These are phyloP conservation scores for Aspergillus neoniger DNA, from an alignment of 2,329 filamentous ascomycete species.

Conservation along the genomic window DNA sequence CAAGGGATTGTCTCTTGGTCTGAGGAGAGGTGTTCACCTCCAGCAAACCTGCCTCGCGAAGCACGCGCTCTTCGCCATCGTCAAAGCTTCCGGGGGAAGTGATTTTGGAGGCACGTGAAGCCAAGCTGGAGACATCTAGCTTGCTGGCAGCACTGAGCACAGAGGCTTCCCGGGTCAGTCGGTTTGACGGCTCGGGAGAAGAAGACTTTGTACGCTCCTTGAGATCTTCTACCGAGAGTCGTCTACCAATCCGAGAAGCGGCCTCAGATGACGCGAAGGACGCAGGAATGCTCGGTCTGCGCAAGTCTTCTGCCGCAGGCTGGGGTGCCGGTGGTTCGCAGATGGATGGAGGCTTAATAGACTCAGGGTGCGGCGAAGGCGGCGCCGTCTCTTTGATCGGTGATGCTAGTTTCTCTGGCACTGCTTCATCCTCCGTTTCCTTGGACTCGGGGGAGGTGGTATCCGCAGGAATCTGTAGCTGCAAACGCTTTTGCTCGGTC, in stretches of 20 bases:
- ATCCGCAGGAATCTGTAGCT: conserved; percentile 22
- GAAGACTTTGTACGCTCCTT: conserved; percentile 33
- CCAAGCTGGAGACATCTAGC: conserved; percentile 38
- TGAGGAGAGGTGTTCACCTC: conserved; percentile 50
- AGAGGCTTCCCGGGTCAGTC: conserved; percentile 41
- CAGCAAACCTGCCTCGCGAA: conserved; percentile 68
- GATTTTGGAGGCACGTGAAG: conserved; percentile 37
- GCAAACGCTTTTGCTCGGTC: conserved; percentile 25
- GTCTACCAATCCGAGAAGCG: conserved; percentile 27
- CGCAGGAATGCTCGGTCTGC: conserved; percentile 35
- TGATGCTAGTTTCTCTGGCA: conserved; percentile 14
- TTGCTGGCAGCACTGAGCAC: conserved; percentile 41
- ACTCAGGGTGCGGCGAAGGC: conserved; percentile 14
- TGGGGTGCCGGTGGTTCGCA: conserved; percentile 26
- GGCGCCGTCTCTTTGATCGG: conserved; percentile 16
- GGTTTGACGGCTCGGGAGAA: conserved; percentile 27
- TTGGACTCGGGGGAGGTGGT: conserved; percentile 18
- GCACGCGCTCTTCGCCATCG: conserved; percentile 66
- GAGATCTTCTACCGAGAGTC: conserved; percentile 28
- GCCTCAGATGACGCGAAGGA: conserved; percentile 38
- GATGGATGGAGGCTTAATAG: conserved; percentile 20
- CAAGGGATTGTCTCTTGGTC: conserved; percentile 42
- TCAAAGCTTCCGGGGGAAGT: conserved; percentile 52
- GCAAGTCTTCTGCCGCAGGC: conserved; percentile 25
- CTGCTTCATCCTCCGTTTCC: conserved; percentile 4